Percentiles rank a stretch among this genome's conserved stretches.
These are phyloP conservation scores for Peziza echinospora DNA, from an alignment of 495 filamentous ascomycete species.

Conservation along the genomic window DNA sequence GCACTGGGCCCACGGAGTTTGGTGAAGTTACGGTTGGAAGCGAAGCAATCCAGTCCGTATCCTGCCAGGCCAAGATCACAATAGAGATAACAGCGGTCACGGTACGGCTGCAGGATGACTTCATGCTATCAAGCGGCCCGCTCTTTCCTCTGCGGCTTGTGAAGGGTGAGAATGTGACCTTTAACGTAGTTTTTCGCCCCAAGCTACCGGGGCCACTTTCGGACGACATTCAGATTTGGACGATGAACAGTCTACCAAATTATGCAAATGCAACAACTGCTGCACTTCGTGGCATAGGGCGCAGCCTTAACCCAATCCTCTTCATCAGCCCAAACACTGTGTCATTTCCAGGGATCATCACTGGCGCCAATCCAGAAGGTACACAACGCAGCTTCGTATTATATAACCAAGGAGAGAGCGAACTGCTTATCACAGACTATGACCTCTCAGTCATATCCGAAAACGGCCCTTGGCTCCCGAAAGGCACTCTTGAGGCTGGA, in stretches of 20 bases:
- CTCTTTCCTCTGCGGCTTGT: slow-evolving; percentile 20
- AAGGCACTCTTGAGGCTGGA: slow-evolving; percentile 22
- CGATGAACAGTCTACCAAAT: slow-evolving; percentile 21
- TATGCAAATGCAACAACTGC: slow-evolving; percentile 21
- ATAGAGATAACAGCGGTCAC: slow-evolving; percentile 17
- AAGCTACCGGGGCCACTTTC: slow-evolving; percentile 22
- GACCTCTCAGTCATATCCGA: slow-evolving; percentile 21
- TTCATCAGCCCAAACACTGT: slow-evolving; percentile 21
- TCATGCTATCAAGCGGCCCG: slow-evolving; percentile 19
- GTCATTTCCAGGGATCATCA: slow-evolving; percentile 24
- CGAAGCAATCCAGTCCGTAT: no score
- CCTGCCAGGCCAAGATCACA: no score
- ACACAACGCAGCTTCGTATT: slow-evolving; percentile 18
- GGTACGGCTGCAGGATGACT: slow-evolving; percentile 20
- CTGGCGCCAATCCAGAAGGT: slow-evolving; percentile 14
- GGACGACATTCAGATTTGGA: slow-evolving; percentile 22
- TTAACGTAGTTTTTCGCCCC: slow-evolving; percentile 20
- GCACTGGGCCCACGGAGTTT: slow-evolving; percentile 24
- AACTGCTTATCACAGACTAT: slow-evolving; percentile 20
- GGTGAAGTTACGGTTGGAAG: slow-evolving; percentile 22
- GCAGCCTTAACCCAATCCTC: slow-evolving; percentile 19
- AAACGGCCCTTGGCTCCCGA: slow-evolving; percentile 20
- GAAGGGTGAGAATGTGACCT: slow-evolving; percentile 21
- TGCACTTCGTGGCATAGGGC: slow-evolving; percentile 20
- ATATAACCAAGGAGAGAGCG: slow-evolving; percentile 21